A percentile compares a stretch with the other conserved stretches of the same genome.
Conservation (phyloP, 805 yeast species). For the Ogataea paradorogensis region DNA sequence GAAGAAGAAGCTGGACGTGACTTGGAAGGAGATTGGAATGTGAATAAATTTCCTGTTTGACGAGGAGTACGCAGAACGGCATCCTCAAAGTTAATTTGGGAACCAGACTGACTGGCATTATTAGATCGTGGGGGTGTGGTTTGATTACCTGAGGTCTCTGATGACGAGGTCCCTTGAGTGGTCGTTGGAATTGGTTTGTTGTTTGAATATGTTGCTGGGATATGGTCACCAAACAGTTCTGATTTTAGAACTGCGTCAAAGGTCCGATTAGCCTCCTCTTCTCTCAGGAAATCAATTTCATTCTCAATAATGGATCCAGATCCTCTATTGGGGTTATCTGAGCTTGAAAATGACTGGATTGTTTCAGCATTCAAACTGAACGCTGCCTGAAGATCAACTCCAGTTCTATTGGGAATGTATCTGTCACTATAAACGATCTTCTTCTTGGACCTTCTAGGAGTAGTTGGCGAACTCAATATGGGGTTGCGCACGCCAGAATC, state of each 20-base stretch:
- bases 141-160: conserved; percentile 18
- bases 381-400: conserved; percentile 85
- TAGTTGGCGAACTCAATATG: conserved; percentile 37
- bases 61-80: conserved; percentile 31
- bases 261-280: conserved; percentile 81
- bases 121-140: conserved; percentile 30
- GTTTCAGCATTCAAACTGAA: conserved; percentile 44
- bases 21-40: conserved; percentile 71
- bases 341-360: conserved; percentile 10
- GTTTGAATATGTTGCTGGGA: conserved; percentile 41
- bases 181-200: conserved; percentile 15
- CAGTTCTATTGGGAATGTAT: conserved; percentile 83
- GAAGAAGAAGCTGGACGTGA: conserved; percentile 57
- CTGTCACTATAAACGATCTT: conserved; percentile 71
- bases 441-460: conserved; percentile 44
- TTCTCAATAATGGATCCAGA: conserved; percentile 37
- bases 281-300: conserved; percentile 66
- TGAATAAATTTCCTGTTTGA: conserved; percentile 56
- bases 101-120: conserved; percentile 16
- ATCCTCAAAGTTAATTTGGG: conserved; percentile 21
- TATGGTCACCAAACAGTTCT: conserved; percentile 86
- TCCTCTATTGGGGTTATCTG: conserved; percentile 10
- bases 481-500: conserved; percentile 15
- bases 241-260: conserved; percentile 83
- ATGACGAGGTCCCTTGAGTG: conserved; percentile 13